These are phyloP conservation scores for Pleurotus giganteus DNA, from an alignment of 768 basidiomycete species.

Conservation along the genomic window DNA sequence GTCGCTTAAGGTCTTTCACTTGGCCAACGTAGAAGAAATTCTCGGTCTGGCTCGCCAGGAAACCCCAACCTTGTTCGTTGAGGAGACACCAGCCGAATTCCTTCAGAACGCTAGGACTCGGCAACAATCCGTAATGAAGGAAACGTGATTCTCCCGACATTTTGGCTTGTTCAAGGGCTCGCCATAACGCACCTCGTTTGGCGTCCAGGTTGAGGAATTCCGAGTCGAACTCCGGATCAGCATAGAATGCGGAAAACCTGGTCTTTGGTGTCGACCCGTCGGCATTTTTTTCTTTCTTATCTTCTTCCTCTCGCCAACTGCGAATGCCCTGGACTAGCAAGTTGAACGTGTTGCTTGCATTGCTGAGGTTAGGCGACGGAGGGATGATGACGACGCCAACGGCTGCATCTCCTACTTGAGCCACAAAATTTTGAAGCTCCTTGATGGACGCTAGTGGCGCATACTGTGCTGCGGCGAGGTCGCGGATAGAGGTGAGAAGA, in stretches of 20 bases:
- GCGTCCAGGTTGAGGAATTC: conserved; percentile 4
- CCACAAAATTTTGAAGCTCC: neutral
- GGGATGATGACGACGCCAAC: conserved; percentile 11
- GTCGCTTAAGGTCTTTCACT: conserved; percentile 9
- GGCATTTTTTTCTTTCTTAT: neutral
- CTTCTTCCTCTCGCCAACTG: conserved; percentile 7
- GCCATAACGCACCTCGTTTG: neutral
- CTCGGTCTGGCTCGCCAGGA: conserved; percentile 10
- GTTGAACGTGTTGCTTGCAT: conserved; percentile 3
- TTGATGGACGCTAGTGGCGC: conserved; percentile 5
- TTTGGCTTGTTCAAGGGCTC: neutral
- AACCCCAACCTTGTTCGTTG: conserved; percentile 14
- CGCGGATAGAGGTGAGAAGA: neutral
- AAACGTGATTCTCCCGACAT: conserved; percentile 1
- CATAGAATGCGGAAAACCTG: neutral
- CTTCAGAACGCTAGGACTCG: neutral
- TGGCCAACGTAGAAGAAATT: conserved; percentile 13
- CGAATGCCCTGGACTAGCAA: conserved; percentile 1
- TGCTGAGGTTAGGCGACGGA: conserved; percentile 3
- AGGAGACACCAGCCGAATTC: conserved; percentile 14
- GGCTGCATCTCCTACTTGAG: neutral
- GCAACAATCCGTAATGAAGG: conserved; percentile 3
- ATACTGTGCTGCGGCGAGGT: neutral
- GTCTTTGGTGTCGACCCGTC: neutral
- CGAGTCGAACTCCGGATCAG: neutral